phyloP scores from a whole-genome alignment of 148 eudicot species.

The Cornus controversa region DNA sequence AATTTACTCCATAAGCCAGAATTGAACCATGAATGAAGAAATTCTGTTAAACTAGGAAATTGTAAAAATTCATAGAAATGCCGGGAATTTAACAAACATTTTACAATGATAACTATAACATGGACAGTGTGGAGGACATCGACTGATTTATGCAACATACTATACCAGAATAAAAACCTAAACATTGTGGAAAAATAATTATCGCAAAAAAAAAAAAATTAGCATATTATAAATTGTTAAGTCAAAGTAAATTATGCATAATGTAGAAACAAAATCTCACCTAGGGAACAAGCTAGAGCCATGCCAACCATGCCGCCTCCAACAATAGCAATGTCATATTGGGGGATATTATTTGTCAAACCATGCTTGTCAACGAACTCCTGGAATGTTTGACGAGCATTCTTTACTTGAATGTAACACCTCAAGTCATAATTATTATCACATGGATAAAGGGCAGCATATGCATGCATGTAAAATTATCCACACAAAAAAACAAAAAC shows the following conservation, averaged over 20 bases:
- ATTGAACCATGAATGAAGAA: too few relatives aligned
- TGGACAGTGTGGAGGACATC: neutral
- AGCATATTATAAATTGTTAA: neutral
- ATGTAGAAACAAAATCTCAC: constrained; percentile 29
- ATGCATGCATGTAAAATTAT: neutral
- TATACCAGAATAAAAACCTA: neutral
- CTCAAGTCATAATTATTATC: neutral
- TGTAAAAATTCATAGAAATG: too few relatives aligned
- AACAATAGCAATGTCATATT: constrained; percentile 87
- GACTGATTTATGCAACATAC: neutral
- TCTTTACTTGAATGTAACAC: neutral
- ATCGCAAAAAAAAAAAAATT: neutral
- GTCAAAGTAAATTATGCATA: neutral
- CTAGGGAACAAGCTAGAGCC: constrained; percentile 91
- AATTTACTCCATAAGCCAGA: too few relatives aligned
- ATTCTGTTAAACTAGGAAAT: too few relatives aligned
- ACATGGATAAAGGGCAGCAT: neutral
- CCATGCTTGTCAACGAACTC: constrained; percentile 33
- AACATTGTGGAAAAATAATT: neutral
- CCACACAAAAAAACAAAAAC: neutral
- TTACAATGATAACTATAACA: too few relatives aligned
- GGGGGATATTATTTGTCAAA: constrained; percentile 32
- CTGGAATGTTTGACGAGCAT: constrained; percentile 29
- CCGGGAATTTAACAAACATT: too few relatives aligned
- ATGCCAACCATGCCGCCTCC: constrained; percentile 99